phyloP scores from a whole-genome alignment of 192 early-diverging fungal species.

The Gryganskiella cystojenkinii region DNA sequence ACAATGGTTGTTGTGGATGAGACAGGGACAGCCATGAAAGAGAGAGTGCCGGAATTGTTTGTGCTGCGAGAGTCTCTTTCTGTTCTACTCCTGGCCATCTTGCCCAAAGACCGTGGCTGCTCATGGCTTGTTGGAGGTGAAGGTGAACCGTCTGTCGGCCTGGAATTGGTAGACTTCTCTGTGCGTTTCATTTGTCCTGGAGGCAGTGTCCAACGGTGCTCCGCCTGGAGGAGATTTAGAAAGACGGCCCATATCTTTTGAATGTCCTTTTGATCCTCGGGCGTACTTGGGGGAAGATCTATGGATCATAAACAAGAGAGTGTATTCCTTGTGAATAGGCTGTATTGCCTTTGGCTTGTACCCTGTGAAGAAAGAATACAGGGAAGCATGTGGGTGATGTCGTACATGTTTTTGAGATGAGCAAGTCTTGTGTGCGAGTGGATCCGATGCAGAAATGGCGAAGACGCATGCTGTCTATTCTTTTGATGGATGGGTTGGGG shows the following conservation, averaged over 20 bases:
- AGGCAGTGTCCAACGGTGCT: constrained; percentile 28
- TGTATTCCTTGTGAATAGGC: too few species aligned
- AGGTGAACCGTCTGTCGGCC: too few species aligned
- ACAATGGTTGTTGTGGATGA: background rate
- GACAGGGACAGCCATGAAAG: too few species aligned
- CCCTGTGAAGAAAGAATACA: background rate
- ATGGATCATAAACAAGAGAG: too few species aligned
- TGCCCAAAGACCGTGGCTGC: background rate
- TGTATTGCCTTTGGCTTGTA: background rate
- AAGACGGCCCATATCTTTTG: constrained; percentile 39
- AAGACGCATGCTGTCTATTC: constrained; percentile 13
- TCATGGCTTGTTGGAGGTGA: background rate
- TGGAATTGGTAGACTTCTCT: too few species aligned
- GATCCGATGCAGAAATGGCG: constrained; percentile 48
- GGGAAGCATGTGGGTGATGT: background rate
- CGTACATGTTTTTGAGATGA: constrained; percentile 50
- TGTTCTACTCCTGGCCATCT: background rate
- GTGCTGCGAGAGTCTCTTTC: too few species aligned
- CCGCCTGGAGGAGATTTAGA: constrained; percentile 29
- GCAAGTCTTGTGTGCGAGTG: constrained; percentile 35
- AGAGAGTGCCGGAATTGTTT: too few species aligned
- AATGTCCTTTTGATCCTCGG: constrained; percentile 6
- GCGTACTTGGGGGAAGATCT: constrained; percentile 1
- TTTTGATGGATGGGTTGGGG: too few species aligned
- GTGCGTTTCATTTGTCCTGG: too few species aligned